A percentile compares a stretch with the other conserved stretches of the same genome.
Conservation (phyloP, 441 rosid species). For the Gossypium trilobum region DNA sequence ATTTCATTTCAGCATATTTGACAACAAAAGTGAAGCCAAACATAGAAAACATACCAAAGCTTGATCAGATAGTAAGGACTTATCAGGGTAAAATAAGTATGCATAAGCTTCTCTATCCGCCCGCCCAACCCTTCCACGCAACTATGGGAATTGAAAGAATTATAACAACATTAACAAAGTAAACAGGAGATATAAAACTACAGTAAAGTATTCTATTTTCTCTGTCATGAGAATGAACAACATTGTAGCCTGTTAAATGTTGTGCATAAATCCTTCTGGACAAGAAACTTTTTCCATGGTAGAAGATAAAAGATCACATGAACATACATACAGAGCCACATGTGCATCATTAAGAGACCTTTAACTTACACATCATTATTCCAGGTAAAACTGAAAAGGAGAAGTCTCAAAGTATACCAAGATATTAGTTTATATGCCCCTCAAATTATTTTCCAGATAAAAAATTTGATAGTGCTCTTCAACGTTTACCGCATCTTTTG, state of each 20-base stretch:
- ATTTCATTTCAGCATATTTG: conserved; percentile 2
- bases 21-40: conserved; percentile 15
- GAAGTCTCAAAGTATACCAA: not conserved
- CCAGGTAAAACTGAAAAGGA: conserved; percentile 4
- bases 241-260: not conserved
- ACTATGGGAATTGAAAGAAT: conserved; percentile 32
- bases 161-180: conserved; percentile 9
- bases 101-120: conserved; percentile 98
- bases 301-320: conserved; percentile 5
- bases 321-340: not conserved
- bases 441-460: not conserved
- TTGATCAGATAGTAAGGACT: conserved; percentile 61
- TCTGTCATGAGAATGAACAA: not conserved
- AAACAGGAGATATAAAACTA: conserved; percentile 3
- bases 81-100: conserved; percentile 81
- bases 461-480: conserved; percentile 2
- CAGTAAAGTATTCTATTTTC: not conserved
- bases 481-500: not conserved
- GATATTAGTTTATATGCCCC: not conserved
- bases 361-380: not conserved
- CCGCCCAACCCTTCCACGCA: conserved; percentile 98
- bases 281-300: not conserved
- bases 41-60: conserved; percentile 48
- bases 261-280: conserved; percentile 2
- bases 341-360: not conserved